These are phyloP conservation scores for Triangularia setosa DNA, from an alignment of 2,329 filamentous ascomycete species.

Conservation along the genomic window DNA sequence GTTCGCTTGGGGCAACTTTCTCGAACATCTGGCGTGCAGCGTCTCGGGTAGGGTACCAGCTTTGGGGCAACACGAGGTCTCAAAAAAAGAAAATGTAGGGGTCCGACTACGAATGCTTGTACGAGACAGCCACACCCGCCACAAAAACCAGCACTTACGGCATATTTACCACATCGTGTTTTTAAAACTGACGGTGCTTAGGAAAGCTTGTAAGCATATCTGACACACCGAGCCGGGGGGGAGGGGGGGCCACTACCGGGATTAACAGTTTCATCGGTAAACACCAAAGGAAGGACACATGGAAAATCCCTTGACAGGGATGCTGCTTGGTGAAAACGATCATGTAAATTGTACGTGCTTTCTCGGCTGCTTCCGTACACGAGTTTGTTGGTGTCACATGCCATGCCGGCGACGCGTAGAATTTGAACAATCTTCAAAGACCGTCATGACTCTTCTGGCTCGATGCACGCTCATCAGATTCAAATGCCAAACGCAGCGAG, in stretches of 20 bases:
- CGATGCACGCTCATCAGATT: neutral
- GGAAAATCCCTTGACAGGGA: neutral
- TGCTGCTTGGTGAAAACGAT: neutral
- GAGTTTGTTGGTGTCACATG: neutral
- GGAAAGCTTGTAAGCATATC: neutral
- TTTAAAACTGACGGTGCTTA: neutral
- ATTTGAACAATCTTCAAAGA: neutral
- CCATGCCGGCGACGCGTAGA: neutral
- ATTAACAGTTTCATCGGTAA: neutral
- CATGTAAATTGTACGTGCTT: neutral
- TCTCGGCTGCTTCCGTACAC: neutral
- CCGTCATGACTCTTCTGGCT: neutral
- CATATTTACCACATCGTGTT: neutral
- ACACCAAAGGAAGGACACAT: neutral
- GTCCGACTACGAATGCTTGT: neutral
- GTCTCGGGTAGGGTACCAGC: neutral
- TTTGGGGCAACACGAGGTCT: neutral
- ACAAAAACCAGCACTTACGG: neutral
- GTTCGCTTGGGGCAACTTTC: neutral
- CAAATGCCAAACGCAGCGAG: too few species aligned
- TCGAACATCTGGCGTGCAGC: neutral
- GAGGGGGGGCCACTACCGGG: neutral
- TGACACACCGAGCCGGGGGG: neutral
- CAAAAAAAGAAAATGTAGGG: neutral
- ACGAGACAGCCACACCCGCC: neutral